These are phyloP conservation scores for Coemansia sp. DNA, from an alignment of 192 early-diverging fungal genomes.

Conservation along the genomic window DNA sequence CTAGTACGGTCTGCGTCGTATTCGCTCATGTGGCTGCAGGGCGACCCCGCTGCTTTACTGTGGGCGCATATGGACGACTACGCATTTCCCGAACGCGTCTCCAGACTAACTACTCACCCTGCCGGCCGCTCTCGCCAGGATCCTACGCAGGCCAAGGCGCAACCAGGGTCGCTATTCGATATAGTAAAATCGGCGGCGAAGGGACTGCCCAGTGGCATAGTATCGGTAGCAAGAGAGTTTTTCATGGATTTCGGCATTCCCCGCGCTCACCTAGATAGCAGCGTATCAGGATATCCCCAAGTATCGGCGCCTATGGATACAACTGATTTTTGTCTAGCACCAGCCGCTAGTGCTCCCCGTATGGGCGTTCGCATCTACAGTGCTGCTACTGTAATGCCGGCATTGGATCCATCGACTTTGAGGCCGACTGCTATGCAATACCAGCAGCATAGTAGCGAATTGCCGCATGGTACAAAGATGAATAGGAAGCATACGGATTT, in stretches of 20 bases:
- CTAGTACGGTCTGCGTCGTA: conserved; percentile 28
- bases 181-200: conserved; percentile 6
- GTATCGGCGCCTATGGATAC: background rate
- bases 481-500: conserved; percentile 44
- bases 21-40: conserved; percentile 19
- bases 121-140: conserved; percentile 31
- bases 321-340: conserved; percentile 14
- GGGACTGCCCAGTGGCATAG: conserved; percentile 20
- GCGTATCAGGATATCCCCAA: conserved; percentile 26
- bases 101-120: conserved; percentile 14
- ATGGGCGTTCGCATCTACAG: conserved; percentile 4
- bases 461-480: conserved; percentile 39
- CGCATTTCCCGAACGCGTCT: conserved; percentile 48
- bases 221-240: conserved; percentile 19
- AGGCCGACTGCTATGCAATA: conserved; percentile 31
- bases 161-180: conserved; percentile 45
- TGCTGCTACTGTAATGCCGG: conserved; percentile 22
- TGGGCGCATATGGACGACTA: conserved; percentile 51
- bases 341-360: background rate
- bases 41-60: conserved; percentile 42
- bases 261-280: conserved; percentile 38
- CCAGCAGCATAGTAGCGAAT: conserved; percentile 30
- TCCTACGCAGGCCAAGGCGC: conserved; percentile 27
- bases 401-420: conserved; percentile 14
- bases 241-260: conserved; percentile 39